Conservation (phyloP, 2,329 filamentous ascomycete genomes). For the Drechslerella coelobrocha region DNA sequence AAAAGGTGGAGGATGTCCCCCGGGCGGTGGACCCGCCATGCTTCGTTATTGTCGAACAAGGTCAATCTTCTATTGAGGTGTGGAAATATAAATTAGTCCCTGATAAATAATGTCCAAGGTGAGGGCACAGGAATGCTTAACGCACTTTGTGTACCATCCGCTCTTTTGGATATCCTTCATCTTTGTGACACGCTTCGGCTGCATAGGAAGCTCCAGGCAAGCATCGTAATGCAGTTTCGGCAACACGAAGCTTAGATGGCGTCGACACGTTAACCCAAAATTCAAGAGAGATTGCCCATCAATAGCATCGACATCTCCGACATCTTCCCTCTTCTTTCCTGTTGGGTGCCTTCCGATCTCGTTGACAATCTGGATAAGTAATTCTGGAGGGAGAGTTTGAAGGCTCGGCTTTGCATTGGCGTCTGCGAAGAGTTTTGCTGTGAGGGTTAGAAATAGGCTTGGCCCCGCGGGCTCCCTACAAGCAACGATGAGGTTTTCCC, state of each 20-base stretch:
- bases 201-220: neutral
- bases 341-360: conserved; percentile 4
- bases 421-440: neutral
- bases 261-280: conserved; percentile 13
- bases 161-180: conserved; percentile 1
- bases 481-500: neutral
- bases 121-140: no score
- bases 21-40: neutral
- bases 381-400: neutral
- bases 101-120: no score
- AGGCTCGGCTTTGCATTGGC: neutral
- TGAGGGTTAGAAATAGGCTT: neutral
- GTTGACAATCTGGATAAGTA: conserved; percentile 1
- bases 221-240: conserved; percentile 9
- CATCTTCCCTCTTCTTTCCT: neutral
- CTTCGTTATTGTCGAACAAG: neutral
- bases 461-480: neutral
- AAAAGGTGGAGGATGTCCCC: conserved; percentile 10
- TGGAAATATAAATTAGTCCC: neutral
- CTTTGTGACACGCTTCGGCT: conserved; percentile 2
- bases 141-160: conserved; percentile 11
- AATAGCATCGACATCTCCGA: neutral
- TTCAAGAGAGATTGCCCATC: conserved; percentile 8
- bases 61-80: neutral
- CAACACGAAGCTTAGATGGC: conserved; percentile 6